Evolutionary conservation across 2,329 filamentous ascomycete species (phyloP), one percentile per base, ranked within the genome.

Genomic region (Podosphaera fusca): DNA sequence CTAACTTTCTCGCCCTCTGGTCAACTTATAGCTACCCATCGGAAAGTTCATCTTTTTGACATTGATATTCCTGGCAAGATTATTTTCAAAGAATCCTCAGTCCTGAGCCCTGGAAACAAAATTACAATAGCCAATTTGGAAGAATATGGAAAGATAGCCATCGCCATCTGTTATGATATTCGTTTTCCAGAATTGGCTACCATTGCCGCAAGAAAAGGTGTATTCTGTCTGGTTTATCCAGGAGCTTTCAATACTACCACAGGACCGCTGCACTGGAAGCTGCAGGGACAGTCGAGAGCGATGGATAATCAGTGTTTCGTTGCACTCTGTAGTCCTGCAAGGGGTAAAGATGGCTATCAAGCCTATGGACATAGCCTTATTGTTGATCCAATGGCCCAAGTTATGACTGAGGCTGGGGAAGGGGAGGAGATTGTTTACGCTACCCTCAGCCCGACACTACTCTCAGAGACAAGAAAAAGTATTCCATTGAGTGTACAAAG

Each of bases 211-310:
- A 77, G 92, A 36, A 81, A 81, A 62, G 88, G 84, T n/a, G 84
- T 81, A 58, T 98, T 98, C 69, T 76, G 87, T 51, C 78, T 96
- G 56, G 69, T 96, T 21, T 96, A 95, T 70, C 92, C 92, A 0
- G 92, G 88, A n/a, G 92, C 92, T 0, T 98, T 98, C 75, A 98
- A 96, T 70, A 75, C 85, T 59, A 95, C 88, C 0, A 98, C 92
- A 0, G 92, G 92, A 0, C 83, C 85, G 4, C 70, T 96, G 69
- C 92, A 98, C 70, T 98, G 92, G 92, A 77, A 81, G 58, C 72
- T 98, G 62, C 79, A 85, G 64, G 90, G 82, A 0, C 78, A 86
- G 62, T 88, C 85, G 12, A 75, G 92, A 60, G 92, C 90, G 4
- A 77, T 94, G 64, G 90, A 98, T 67, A 96, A 96, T 68, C 88